Evolutionary conservation across 768 basidiomycete species (phyloP), one percentile per base, ranked within the genome.

Genomic region (Suillus sp.): DNA sequence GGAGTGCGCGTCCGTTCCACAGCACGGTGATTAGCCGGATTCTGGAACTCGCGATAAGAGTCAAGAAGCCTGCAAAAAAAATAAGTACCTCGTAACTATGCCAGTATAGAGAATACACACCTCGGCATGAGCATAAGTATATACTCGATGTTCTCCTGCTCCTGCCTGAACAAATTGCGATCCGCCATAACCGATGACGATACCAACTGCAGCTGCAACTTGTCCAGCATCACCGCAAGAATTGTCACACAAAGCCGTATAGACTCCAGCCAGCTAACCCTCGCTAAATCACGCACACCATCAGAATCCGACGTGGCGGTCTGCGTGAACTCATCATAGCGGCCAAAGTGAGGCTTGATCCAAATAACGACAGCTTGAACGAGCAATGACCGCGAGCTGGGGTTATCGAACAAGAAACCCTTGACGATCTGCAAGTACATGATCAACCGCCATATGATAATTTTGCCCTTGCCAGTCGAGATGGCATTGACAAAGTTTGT

Each of bases 341-440:
- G 86, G 30, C 96, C 96, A 69, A 99, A 93, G 74, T 96, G 89
- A 2, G 96, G 94, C 72, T 95, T 96, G 67, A 99, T 90, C 95
- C 96, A 98, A 25, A 90, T 85, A 11, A 95, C 88, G 32, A 98
- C 87, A 22, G 90, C 87, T 66, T 97, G 95, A 8, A 96, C 88
- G 2, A 99, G 80, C 6, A 91, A 77, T 1, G 89, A 82, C 34
- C 96, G 87, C 16, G 91, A 89, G 60, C 92, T 83, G 1, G 90
- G 78, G 63, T 90, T 87, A 69, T 95, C 92, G 72, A 98, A 96
- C 56, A 96, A 75, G 75, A 92, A 91, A 25, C 91, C 88, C 69
- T 92, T 91, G 30, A 95, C 92, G 64, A 98, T 86, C 70, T 96
- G 95, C 42, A 96, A 82, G 71, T 95, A 93, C 87, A 97, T 90